A percentile compares a stretch with the other conserved stretches of the same genome.
Conservation (phyloP, 2,329 filamentous ascomycete species). For the Bisporella sp. region DNA sequence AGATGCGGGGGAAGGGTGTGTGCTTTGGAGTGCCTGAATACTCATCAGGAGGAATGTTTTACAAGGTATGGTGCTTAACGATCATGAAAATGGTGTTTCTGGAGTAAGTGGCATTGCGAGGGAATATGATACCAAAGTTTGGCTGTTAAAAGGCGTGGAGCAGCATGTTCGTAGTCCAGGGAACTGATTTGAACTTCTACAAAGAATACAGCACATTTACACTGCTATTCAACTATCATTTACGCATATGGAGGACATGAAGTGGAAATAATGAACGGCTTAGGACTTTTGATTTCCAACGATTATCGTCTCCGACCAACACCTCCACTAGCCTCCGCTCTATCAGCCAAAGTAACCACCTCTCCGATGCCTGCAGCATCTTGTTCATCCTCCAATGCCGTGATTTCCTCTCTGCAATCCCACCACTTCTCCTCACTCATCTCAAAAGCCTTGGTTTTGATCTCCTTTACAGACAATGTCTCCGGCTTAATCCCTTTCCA, state of each 20-base stretch:
- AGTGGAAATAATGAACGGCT: too few species aligned
- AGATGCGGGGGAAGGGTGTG: conserved; percentile 77
- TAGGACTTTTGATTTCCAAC: too few species aligned
- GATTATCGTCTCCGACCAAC: conserved; percentile 21
- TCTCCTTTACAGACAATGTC: conserved; percentile 75
- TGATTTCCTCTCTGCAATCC: conserved; percentile 93
- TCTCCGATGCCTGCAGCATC: conserved; percentile 82
- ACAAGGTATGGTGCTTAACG: conserved; percentile 47
- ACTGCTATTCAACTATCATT: too few species aligned
- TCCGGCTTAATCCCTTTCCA: conserved; percentile 61
- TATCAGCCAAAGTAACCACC: conserved; percentile 80
- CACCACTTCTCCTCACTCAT: conserved; percentile 97
- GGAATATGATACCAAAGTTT: too few species aligned
- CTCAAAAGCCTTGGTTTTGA: conserved; percentile 85
- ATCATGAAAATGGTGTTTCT: too few species aligned
- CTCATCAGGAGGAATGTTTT: conserved; percentile 66
- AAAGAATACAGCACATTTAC: too few species aligned
- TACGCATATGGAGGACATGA: too few species aligned
- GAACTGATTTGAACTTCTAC: too few species aligned
- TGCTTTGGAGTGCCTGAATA: conserved; percentile 65
- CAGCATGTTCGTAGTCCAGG: too few species aligned
- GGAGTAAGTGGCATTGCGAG: too few species aligned
- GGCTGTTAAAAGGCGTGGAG: too few species aligned
- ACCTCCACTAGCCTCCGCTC: conserved; percentile 41
- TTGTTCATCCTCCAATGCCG: conserved; percentile 87